Percentiles rank a stretch among this genome's conserved stretches.
Conservation (phyloP, 495 filamentous ascomycete genomes). For the Recurvomyces mirabilis region DNA sequence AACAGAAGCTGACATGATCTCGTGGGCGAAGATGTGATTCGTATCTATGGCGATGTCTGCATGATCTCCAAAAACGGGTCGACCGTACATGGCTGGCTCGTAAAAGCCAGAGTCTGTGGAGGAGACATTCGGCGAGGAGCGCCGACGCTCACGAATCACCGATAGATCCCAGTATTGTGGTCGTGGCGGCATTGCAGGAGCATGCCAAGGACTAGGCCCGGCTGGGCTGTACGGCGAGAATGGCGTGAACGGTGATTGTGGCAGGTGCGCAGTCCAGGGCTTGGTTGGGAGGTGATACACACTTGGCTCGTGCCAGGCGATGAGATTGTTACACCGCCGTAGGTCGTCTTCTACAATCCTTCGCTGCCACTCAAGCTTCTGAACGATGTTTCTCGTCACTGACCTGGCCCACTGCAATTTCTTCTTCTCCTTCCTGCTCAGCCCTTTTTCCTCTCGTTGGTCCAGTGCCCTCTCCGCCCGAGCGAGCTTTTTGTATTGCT, state of each 20-base stretch:
- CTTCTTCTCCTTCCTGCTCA: slow-evolving; percentile 12
- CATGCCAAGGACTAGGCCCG: background rate
- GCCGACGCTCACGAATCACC: slow-evolving; percentile 7
- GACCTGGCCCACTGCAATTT: slow-evolving; percentile 7
- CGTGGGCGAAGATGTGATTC: slow-evolving; percentile 13
- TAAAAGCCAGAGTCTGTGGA: slow-evolving; percentile 14
- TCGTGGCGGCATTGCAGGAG: background rate
- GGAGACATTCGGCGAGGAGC: slow-evolving; percentile 1
- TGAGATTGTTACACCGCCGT: slow-evolving; percentile 7
- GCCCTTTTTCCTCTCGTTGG: background rate
- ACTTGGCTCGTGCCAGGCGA: background rate
- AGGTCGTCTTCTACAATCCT: slow-evolving; percentile 5
- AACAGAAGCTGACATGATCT: slow-evolving; percentile 6
- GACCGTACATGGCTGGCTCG: slow-evolving; percentile 9
- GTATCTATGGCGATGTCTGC: background rate
- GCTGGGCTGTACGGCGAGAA: slow-evolving; percentile 3
- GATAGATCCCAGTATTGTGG: slow-evolving; percentile 18
- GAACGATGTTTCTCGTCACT: background rate
- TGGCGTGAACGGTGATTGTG: no score
- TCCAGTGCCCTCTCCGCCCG: background rate
- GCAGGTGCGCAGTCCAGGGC: background rate
- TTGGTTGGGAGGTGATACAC: background rate
- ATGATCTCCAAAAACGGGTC: background rate
- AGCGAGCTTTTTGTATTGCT: slow-evolving; percentile 12
- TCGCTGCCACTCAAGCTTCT: slow-evolving; percentile 13